phyloP scores from a whole-genome alignment of 2,329 filamentous ascomycete genomes.

The Aureobasidium sp. region DNA sequence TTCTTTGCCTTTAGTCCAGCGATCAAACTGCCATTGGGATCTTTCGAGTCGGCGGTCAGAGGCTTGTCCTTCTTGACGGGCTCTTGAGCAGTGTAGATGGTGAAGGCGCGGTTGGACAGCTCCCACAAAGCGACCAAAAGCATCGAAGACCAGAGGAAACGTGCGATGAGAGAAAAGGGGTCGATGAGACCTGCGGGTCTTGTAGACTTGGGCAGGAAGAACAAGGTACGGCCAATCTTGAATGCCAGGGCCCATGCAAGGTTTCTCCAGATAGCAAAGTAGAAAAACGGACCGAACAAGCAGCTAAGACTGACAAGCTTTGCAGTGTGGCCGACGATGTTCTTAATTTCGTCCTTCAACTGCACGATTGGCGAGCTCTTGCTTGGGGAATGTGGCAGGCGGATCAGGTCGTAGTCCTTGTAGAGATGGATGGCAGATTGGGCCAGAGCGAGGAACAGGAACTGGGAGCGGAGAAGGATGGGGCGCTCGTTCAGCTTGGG shows the following conservation, averaged over 20 bases:
- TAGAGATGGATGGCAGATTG: constrained; percentile 64
- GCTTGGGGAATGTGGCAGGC: constrained; percentile 29
- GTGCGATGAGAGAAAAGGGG: constrained; percentile 46
- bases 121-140: constrained; percentile 68
- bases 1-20: constrained; percentile 80
- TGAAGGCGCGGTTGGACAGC: constrained; percentile 66
- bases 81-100: constrained; percentile 67
- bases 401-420: constrained; percentile 62
- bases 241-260: constrained; percentile 62
- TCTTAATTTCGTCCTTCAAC: not conserved
- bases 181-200: constrained; percentile 47
- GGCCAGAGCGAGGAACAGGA: constrained; percentile 57
- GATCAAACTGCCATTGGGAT: constrained; percentile 76
- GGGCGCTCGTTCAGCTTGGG: constrained; percentile 76
- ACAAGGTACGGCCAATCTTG: constrained; percentile 61
- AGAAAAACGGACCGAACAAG: constrained; percentile 39
- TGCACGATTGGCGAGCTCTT: not conserved
- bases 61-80: constrained; percentile 79
- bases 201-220: constrained; percentile 64
- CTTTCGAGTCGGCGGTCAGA: constrained; percentile 70
- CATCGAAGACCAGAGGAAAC: constrained; percentile 47
- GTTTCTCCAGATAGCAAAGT: constrained; percentile 53
- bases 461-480: constrained; percentile 66
- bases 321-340: not conserved
- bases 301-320: constrained; percentile 3